Conservation (phyloP, 1,284 basidiomycete genomes). For the Moesziomyces aphidis region DNA sequence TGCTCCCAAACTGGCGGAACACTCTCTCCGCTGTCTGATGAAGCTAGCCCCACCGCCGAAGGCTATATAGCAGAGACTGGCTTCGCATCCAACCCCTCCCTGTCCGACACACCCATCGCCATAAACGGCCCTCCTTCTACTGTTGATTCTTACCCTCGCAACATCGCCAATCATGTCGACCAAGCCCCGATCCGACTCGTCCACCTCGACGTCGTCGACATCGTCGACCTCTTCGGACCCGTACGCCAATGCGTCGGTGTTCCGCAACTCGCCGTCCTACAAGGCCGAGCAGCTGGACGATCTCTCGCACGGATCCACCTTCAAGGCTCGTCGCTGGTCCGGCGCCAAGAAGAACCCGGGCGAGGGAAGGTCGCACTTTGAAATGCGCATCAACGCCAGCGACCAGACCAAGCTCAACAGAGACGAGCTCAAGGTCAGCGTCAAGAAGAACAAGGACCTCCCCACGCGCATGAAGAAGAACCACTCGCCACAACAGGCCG, state of each 20-base stretch:
- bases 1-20: background rate
- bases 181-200: slow-evolving; percentile 30
- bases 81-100: too few species aligned
- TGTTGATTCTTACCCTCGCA: background rate
- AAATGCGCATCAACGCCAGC: slow-evolving; percentile 9
- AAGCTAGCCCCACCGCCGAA: background rate
- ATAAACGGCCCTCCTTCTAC: background rate
- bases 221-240: slow-evolving; percentile 28
- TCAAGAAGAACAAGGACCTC: slow-evolving; percentile 49
- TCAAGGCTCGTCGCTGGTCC: slow-evolving; percentile 39
- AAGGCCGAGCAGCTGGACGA: slow-evolving; percentile 42
- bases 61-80: background rate
- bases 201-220: slow-evolving; percentile 27
- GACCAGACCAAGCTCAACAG: slow-evolving; percentile 15
- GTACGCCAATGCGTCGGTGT: slow-evolving; percentile 39
- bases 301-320: slow-evolving; percentile 38
- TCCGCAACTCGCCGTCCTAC: slow-evolving; percentile 31
- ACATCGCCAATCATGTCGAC: slow-evolving; percentile 21
- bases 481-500: slow-evolving; percentile 34
- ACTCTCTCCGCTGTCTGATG: background rate
- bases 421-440: slow-evolving; percentile 21
- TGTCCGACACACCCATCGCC: too few species aligned
- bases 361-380: slow-evolving; percentile 34
- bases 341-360: slow-evolving; percentile 39
- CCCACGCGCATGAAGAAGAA: slow-evolving; percentile 41